Evolutionary conservation across 805 yeast species (phyloP).

Genomic region (Wickerhamomyces queroliae): DNA sequence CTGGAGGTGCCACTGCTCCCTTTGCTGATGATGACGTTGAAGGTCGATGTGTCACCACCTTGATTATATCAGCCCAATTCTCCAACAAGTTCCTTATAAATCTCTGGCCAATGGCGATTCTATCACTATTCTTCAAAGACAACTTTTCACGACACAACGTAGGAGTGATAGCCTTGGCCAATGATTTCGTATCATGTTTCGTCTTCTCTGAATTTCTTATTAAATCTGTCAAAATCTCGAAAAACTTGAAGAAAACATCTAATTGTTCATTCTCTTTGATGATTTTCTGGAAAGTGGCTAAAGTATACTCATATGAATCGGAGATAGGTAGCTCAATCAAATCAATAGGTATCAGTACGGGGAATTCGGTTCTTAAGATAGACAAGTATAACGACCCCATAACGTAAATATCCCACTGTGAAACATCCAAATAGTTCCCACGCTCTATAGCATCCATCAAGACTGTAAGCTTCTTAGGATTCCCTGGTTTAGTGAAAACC

Average conservation of each 20-base stretch:
- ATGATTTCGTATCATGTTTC: conserved; percentile 30
- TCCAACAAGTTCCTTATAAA: conserved; percentile 47
- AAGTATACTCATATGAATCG: conserved; percentile 42
- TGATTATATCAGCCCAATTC: conserved; percentile 36
- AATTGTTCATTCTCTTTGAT: conserved; percentile 25
- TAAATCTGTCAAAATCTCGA: conserved; percentile 41
- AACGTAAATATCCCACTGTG: conserved; percentile 55
- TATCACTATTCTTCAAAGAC: conserved; percentile 37
- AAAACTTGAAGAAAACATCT: conserved; percentile 32
- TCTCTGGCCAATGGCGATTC: conserved; percentile 44
- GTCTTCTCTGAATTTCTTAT: conserved; percentile 32
- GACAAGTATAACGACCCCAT: conserved; percentile 36
- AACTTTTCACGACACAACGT: conserved; percentile 49
- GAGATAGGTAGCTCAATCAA: conserved; percentile 46
- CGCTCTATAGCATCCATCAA: conserved; percentile 44
- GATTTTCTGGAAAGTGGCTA: conserved; percentile 28
- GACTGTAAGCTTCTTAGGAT: conserved; percentile 37
- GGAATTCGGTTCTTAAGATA: conserved; percentile 45
- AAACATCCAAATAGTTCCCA: conserved; percentile 52
- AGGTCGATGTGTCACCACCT: conserved; percentile 8
- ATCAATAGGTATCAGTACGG: conserved; percentile 47
- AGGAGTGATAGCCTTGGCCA: conserved; percentile 27
- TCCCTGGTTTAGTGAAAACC: conserved; percentile 53
- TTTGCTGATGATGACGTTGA: conserved; percentile 6
- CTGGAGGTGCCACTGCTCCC: conserved; percentile 8